phyloP scores from a whole-genome alignment of 192 early-diverging fungal genomes.

The Phycomyces blakesleeanus region DNA sequence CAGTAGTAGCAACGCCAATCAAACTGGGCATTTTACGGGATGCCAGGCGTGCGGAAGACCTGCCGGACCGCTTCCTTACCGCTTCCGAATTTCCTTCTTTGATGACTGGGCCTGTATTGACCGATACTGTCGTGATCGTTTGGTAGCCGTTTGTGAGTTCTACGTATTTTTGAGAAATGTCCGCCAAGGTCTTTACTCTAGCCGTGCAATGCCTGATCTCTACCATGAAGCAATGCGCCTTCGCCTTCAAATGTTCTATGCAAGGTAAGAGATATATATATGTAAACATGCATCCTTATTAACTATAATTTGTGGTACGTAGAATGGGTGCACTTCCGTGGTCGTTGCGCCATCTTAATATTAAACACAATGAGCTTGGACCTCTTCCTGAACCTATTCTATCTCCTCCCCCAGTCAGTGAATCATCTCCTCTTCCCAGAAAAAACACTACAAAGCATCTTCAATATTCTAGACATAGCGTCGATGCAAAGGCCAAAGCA shows the following conservation, averaged over 20 bases:
- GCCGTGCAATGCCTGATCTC: conserved; percentile 69
- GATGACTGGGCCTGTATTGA: conserved; percentile 78
- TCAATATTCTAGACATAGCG: not conserved
- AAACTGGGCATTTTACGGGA: conserved; percentile 28
- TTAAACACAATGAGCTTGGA: conserved; percentile 11
- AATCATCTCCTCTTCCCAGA: conserved; percentile 15
- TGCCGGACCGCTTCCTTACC: conserved; percentile 46
- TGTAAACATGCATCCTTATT: no score
- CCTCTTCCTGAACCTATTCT: not conserved
- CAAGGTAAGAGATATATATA: conserved; percentile 12
- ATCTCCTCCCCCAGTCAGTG: conserved; percentile 11
- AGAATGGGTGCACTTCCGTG: not conserved
- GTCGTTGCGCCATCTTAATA: not conserved
- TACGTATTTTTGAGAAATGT: conserved; percentile 90
- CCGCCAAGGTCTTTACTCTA: conserved; percentile 79
- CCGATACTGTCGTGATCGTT: conserved; percentile 82
- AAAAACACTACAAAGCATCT: not conserved
- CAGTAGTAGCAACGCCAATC: conserved; percentile 28
- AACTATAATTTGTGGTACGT: not conserved
- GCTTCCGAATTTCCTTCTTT: conserved; percentile 63
- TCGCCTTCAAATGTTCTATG: conserved; percentile 89
- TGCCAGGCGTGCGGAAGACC: conserved; percentile 53
- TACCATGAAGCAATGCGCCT: conserved; percentile 80
- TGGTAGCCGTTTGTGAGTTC: conserved; percentile 91
- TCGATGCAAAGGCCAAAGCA: not conserved